Evolutionary conservation across 2,329 filamentous ascomycete genomes (phyloP).

Genomic region (Clonostachys sp.): DNA sequence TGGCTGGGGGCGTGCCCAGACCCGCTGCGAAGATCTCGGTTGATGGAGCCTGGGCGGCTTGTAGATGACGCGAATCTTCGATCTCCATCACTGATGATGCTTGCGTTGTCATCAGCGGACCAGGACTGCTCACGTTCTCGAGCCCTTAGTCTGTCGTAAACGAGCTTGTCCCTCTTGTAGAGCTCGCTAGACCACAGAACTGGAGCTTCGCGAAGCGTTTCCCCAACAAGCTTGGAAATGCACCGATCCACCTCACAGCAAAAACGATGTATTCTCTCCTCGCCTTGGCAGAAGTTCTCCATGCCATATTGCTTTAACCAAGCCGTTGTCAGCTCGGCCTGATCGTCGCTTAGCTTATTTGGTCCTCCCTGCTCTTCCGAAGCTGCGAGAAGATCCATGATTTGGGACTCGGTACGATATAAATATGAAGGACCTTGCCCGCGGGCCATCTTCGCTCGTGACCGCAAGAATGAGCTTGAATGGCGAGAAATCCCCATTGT

Average conservation of each 20-base stretch:
- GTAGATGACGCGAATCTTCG: slow-evolving; percentile 37
- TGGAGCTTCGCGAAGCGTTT: slow-evolving; percentile 77
- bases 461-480: slow-evolving; percentile 45
- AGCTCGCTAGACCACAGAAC: slow-evolving; percentile 91
- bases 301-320: slow-evolving; percentile 82
- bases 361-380: slow-evolving; percentile 80
- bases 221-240: slow-evolving; percentile 78
- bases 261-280: slow-evolving; percentile 92
- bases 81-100: slow-evolving; percentile 50
- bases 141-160: slow-evolving; percentile 42
- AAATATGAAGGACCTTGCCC: slow-evolving; percentile 58
- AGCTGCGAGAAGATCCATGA: slow-evolving; percentile 83
- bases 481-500: slow-evolving; percentile 74
- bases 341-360: slow-evolving; percentile 94
- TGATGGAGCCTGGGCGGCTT: slow-evolving; percentile 44
- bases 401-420: slow-evolving; percentile 76
- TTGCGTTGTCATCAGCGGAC: slow-evolving; percentile 42
- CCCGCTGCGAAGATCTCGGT: slow-evolving; percentile 52
- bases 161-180: slow-evolving; percentile 70
- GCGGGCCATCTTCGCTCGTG: slow-evolving; percentile 39
- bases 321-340: slow-evolving; percentile 75
- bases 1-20: slow-evolving; percentile 62
- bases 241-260: slow-evolving; percentile 86
- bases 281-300: slow-evolving; percentile 90
- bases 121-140: slow-evolving; percentile 43